phyloP scores from a whole-genome alignment of 345 rosid genomes.

The Salix purpurea region DNA sequence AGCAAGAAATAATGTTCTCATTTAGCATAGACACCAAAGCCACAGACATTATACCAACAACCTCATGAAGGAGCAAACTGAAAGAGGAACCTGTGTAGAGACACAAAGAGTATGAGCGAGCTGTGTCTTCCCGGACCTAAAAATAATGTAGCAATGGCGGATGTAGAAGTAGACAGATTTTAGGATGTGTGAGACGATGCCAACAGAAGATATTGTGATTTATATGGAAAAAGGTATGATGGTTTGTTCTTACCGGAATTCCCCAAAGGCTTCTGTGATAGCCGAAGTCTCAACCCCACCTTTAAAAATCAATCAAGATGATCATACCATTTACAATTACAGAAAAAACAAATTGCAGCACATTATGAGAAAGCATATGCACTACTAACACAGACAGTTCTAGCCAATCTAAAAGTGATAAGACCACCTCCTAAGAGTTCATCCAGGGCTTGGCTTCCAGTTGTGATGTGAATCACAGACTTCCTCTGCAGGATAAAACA shows the following conservation, averaged over 20 bases:
- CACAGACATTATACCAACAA: background rate
- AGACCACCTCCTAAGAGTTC: constrained; percentile 76
- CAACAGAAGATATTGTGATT: background rate
- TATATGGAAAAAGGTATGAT: background rate
- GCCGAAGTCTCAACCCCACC: constrained; percentile 81
- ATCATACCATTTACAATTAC: constrained; percentile 3
- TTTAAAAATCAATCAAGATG: constrained; percentile 12
- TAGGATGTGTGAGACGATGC: background rate
- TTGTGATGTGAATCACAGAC: constrained; percentile 67
- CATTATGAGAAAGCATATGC: background rate
- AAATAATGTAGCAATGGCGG: background rate
- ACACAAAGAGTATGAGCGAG: constrained; percentile 86
- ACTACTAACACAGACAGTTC: background rate
- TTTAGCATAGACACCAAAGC: background rate
- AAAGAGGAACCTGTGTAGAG: constrained; percentile 65
- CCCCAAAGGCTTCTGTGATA: constrained; percentile 94
- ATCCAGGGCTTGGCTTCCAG: constrained; percentile 93
- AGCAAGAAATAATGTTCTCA: background rate
- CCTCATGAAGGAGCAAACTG: background rate
- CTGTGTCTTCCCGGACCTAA: constrained; percentile 90
- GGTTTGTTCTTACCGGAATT: constrained; percentile 56
- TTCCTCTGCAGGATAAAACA: constrained; percentile 44
- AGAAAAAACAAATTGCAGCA: background rate
- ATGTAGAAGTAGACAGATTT: background rate
- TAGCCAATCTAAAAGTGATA: background rate